Evolutionary conservation across 352 stramenopile species (phyloP).

Genomic region (Globisporangium lucens): DNA sequence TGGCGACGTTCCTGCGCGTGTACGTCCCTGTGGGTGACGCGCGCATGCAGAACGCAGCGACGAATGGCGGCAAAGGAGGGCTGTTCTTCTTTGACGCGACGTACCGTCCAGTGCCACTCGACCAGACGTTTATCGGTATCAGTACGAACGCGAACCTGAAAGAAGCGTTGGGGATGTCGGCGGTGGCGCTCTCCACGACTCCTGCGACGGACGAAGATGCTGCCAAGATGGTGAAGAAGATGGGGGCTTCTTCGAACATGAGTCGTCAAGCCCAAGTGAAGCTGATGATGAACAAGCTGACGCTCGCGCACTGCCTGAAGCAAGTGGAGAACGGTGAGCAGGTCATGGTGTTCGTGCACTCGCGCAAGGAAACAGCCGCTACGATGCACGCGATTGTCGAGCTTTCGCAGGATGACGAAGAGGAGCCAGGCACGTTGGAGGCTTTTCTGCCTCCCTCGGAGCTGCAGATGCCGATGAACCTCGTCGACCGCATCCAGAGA

Average conservation of each 20-base stretch:
- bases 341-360: constrained; percentile 99
- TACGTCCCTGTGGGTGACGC: constrained; percentile 57
- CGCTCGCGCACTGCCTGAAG: constrained; percentile 62
- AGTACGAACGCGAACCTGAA: constrained; percentile 66
- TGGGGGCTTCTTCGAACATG: constrained; percentile 34
- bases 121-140: constrained; percentile 98
- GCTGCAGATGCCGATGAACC: constrained; percentile 45
- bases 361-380: constrained; percentile 95
- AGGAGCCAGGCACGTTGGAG: constrained; percentile 49
- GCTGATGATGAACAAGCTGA: constrained; percentile 86
- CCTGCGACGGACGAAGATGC: constrained; percentile 46
- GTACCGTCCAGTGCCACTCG: constrained; percentile 97
- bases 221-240: constrained; percentile 36
- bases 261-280: constrained; percentile 61
- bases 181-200: constrained; percentile 42
- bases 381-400: constrained; percentile 94
- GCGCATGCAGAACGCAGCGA: constrained; percentile 60
- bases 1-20: constrained; percentile 97
- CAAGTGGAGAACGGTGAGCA: constrained; percentile 71
- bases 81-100: constrained; percentile 98
- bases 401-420: constrained; percentile 68
- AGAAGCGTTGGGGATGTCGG: constrained; percentile 54
- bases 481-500: constrained; percentile 85
- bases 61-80: constrained; percentile 78
- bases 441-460: constrained; percentile 57